Base-by-base conservation (phyloP, 2,329 filamentous ascomycete genomes). In the Cercospora sesami region DNA sequence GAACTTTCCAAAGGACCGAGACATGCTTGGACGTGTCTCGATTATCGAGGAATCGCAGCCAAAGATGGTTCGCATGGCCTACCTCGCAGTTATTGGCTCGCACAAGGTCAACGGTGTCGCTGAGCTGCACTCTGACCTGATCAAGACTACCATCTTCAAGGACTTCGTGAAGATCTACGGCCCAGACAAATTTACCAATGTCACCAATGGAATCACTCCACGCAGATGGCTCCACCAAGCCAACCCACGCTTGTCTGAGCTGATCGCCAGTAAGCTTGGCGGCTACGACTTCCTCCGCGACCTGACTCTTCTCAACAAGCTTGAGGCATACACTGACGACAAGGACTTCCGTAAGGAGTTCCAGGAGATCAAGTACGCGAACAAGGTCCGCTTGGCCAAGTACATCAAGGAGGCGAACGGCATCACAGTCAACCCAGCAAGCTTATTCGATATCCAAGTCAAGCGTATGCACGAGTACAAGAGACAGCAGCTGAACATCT, bases 391-490 rank as follows among this genome's bases (percentile, higher is more conserved):
- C 60, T 87, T 99, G 64, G 94, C 95, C 55, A 91, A 93, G 79
- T 92, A 95, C 80, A 97, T 99, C 83, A 92, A 95, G 83, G 85
- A 88, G 31, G 89, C 90, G 5, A 92, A 90, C 1, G 91, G 90
- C 31, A 87, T 97, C 66, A 89, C 86, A 4, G 93, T 99, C 79
- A 95, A 97, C 79, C 94, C 95, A 0, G 83, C 90, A 9, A 87
- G 94, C 0, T 86, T 99, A 18, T 99, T 99, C 75, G 95, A 99
- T 78, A 91, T 99, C 10, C 95, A 99, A 78, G 95, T 99, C 75
- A 99, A 99, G 86, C 91, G 95, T 77, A 99, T 99, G 73, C 95
- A 99, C 81, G 95, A 99, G 77, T 99, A 99, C 84, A 99, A 99
- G 5, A 67, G 72, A 63, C 94, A 99, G 81, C 95, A 99, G 81